These are phyloP conservation scores for Ambrosia artemisiifolia DNA, from an alignment of 129 eudicot genomes.

Conservation along the genomic window DNA sequence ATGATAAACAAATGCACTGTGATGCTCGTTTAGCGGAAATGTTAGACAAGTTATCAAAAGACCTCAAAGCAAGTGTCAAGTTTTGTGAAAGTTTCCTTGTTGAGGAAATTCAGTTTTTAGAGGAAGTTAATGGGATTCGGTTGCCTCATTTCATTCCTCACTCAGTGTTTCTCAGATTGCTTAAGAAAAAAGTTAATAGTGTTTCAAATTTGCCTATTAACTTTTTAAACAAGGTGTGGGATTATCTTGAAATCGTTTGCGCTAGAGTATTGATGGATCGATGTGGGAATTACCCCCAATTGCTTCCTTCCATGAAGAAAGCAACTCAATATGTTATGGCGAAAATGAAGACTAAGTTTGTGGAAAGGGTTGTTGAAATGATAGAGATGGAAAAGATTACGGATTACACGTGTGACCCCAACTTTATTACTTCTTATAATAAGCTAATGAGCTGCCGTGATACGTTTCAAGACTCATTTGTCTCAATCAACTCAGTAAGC, in stretches of 20 bases:
- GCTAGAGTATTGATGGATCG: not conserved
- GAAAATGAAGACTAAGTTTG: slow-evolving; percentile 14
- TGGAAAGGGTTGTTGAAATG: slow-evolving; percentile 24
- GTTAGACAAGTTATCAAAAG: slow-evolving; percentile 7
- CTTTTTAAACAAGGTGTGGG: slow-evolving; percentile 21
- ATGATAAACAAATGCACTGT: slow-evolving; percentile 21
- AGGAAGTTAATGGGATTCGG: slow-evolving; percentile 33
- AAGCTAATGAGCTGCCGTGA: slow-evolving; percentile 12
- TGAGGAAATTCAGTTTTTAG: slow-evolving; percentile 30
- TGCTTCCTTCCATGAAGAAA: slow-evolving; percentile 21
- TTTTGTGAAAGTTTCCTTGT: slow-evolving; percentile 16
- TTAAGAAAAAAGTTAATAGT: slow-evolving; percentile 15
- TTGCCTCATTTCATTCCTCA: slow-evolving; percentile 22
- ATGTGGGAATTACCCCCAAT: slow-evolving; percentile 19
- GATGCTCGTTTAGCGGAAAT: slow-evolving; percentile 21
- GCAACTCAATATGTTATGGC: slow-evolving; percentile 8
- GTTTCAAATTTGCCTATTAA: slow-evolving; percentile 4
- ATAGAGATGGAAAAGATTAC: slow-evolving; percentile 30
- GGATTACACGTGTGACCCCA: slow-evolving; percentile 31
- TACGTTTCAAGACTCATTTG: not conserved
- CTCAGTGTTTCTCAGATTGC: slow-evolving; percentile 21
- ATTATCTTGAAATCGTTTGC: slow-evolving; percentile 17
- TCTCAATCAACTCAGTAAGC: too few species aligned
- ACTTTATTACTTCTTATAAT: slow-evolving; percentile 3
- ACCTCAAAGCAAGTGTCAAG: not conserved